Percentiles rank a stretch among this genome's conserved stretches.
phyloP scores from a whole-genome alignment of 768 basidiomycete species.

The Boletus rubescentipes region DNA sequence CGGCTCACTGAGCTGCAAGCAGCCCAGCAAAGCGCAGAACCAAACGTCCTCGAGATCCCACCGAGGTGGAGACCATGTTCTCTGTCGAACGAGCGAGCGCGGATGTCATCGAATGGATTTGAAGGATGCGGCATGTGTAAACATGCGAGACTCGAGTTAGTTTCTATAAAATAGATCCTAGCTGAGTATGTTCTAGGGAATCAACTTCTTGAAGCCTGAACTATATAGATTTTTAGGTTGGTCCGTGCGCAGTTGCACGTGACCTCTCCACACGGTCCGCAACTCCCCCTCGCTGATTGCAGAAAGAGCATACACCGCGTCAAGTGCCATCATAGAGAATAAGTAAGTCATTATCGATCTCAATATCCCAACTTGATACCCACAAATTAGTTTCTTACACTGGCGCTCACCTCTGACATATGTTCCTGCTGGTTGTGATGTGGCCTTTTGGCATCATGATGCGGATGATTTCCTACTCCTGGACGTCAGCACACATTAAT shows the following conservation, averaged over 20 bases:
- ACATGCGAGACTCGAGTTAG: constrained; percentile 80
- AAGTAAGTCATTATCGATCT: too few relatives aligned
- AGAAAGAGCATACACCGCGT: too few relatives aligned
- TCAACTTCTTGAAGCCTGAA: constrained; percentile 4
- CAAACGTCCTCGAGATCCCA: constrained; percentile 66
- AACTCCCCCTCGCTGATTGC: too few relatives aligned
- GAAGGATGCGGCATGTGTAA: constrained; percentile 72
- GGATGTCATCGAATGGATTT: constrained; percentile 68
- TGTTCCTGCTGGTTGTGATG: constrained; percentile 16
- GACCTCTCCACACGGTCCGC: background rate
- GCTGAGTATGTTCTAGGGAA: constrained; percentile 73
- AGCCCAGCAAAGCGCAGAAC: constrained; percentile 33
- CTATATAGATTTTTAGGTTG: constrained; percentile 37
- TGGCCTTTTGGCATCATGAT: constrained; percentile 67
- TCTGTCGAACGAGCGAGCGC: constrained; percentile 67
- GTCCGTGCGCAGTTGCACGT: constrained; percentile 36
- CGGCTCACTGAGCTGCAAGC: constrained; percentile 22
- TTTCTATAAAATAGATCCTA: constrained; percentile 81
- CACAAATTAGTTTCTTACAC: too few relatives aligned
- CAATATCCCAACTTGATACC: too few relatives aligned
- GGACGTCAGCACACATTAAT: constrained; percentile 54
- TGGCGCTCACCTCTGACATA: too few relatives aligned
- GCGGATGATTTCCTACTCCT: constrained; percentile 47
- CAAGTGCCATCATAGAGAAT: too few relatives aligned
- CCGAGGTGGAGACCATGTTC: constrained; percentile 47